Conservation (phyloP, 768 basidiomycete species). For the Leucocoprinus leucothites region DNA sequence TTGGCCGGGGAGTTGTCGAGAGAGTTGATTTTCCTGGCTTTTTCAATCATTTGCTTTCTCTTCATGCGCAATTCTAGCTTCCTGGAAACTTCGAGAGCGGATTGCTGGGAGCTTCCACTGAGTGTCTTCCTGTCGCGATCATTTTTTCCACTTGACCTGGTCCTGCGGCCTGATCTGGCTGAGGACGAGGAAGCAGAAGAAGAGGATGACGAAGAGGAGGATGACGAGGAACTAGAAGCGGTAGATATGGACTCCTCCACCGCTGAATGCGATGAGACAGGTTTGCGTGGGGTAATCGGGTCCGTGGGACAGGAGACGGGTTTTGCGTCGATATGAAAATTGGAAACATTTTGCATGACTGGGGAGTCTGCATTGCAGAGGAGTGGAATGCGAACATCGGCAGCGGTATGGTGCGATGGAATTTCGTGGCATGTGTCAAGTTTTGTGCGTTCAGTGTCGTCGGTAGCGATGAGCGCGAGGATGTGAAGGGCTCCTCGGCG, state of each 20-base stretch:
- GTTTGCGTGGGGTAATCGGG: constrained; percentile 17
- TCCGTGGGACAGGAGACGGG: constrained; percentile 16
- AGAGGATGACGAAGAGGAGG: constrained; percentile 21
- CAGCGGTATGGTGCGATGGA: constrained; percentile 13
- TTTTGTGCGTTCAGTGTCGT: constrained; percentile 18
- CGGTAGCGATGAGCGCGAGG: constrained; percentile 33
- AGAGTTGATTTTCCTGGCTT: constrained; percentile 38
- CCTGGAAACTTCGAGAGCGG: constrained; percentile 20
- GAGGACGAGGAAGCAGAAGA: constrained; percentile 22
- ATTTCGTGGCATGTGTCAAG: constrained; percentile 14
- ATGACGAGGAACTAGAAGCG: constrained; percentile 26
- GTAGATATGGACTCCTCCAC: constrained; percentile 7
- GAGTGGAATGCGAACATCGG: constrained; percentile 19
- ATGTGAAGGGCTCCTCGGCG: constrained; percentile 31
- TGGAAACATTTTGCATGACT: constrained; percentile 21
- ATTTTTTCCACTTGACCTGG: constrained; percentile 13
- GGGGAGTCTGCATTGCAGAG: constrained; percentile 15
- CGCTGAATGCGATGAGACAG: not conserved
- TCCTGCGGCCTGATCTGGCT: constrained; percentile 22
- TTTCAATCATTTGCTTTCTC: constrained; percentile 31
- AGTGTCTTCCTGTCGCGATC: constrained; percentile 13
- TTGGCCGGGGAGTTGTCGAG: constrained; percentile 57
- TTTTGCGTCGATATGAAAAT: constrained; percentile 24
- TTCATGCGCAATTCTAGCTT: constrained; percentile 29
- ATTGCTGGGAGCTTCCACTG: constrained; percentile 21